These are phyloP conservation scores for Luzula sylvatica DNA, from an alignment of 176 grass and related monocot species.

Conservation along the genomic window DNA sequence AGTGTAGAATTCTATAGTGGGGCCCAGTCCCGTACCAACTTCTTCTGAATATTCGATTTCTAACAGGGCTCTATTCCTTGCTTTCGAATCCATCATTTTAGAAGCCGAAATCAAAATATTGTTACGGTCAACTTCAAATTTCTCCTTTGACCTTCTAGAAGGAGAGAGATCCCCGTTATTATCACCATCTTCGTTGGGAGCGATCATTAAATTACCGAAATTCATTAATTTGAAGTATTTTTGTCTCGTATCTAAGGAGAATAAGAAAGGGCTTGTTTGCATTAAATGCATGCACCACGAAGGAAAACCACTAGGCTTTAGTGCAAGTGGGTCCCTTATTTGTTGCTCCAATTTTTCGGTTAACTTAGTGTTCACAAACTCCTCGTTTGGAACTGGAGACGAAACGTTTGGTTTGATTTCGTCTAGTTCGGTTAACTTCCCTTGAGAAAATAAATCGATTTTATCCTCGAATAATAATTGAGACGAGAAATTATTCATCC, in stretches of 20 bases:
- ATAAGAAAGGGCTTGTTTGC: constrained; percentile 84
- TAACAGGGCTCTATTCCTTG: constrained; percentile 50
- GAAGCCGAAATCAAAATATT: constrained; percentile 62
- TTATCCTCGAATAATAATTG: constrained; percentile 45
- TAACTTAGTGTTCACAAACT: constrained; percentile 76
- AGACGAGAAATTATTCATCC: constrained; percentile 58
- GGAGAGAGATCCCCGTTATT: constrained; percentile 27
- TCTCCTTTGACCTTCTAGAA: constrained; percentile 35
- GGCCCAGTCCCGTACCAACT: constrained; percentile 81
- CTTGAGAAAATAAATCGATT: constrained; percentile 49
- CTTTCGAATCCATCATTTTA: constrained; percentile 80
- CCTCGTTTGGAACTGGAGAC: constrained; percentile 57
- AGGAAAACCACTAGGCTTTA: constrained; percentile 53
- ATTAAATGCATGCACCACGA: constrained; percentile 83
- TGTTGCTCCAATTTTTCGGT: constrained; percentile 99
- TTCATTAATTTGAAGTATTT: constrained; percentile 76
- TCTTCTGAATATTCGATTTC: constrained; percentile 86
- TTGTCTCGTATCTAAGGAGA: constrained; percentile 84
- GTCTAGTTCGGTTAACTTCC: constrained; percentile 44
- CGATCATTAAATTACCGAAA: constrained; percentile 57
- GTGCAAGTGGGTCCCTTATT: constrained; percentile 70
- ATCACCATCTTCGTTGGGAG: constrained; percentile 26
- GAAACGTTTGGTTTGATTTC: constrained; percentile 32
- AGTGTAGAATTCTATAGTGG: constrained; percentile 89
- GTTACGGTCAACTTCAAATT: constrained; percentile 74